A percentile compares a stretch with the other conserved stretches of the same genome.
phyloP scores from a whole-genome alignment of 1,284 basidiomycete genomes.

The Rhizoctonia solani region DNA sequence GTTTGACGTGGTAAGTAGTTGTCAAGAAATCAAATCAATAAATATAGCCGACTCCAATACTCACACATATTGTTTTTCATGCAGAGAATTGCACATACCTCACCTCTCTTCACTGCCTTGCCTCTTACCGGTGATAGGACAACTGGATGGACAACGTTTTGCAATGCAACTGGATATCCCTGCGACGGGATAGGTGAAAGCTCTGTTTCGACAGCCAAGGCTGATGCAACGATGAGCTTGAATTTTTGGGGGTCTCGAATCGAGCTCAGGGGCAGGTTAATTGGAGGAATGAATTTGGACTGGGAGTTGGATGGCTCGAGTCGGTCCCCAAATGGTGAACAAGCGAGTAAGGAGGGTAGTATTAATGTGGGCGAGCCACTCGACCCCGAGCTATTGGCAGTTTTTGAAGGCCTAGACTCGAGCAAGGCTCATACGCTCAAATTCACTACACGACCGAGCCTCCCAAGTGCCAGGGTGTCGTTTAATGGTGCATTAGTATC shows the following conservation, averaged over 20 bases:
- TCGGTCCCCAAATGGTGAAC: background rate
- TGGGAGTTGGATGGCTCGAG: conserved; percentile 21
- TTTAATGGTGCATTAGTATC: conserved; percentile 20
- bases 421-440: conserved; percentile 4
- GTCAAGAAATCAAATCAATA: background rate
- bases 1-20: conserved; percentile 26
- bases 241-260: conserved; percentile 20
- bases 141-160: conserved; percentile 19
- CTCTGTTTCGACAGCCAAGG: background rate
- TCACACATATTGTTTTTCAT: background rate
- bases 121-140: conserved; percentile 15
- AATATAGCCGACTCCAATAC: background rate
- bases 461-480: conserved; percentile 11
- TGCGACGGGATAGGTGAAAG: conserved; percentile 14
- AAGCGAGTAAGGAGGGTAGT: background rate
- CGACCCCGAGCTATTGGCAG: conserved; percentile 1
- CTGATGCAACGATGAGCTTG: conserved; percentile 9
- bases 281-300: conserved; percentile 1
- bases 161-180: conserved; percentile 11
- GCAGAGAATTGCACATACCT: conserved; percentile 22
- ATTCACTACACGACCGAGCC: background rate
- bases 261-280: conserved; percentile 12
- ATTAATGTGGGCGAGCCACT: background rate
- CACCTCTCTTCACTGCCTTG: conserved; percentile 22
- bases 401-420: conserved; percentile 21